Conservation (phyloP, 2,329 filamentous ascomycete species). For the Aspergillus sp. region DNA sequence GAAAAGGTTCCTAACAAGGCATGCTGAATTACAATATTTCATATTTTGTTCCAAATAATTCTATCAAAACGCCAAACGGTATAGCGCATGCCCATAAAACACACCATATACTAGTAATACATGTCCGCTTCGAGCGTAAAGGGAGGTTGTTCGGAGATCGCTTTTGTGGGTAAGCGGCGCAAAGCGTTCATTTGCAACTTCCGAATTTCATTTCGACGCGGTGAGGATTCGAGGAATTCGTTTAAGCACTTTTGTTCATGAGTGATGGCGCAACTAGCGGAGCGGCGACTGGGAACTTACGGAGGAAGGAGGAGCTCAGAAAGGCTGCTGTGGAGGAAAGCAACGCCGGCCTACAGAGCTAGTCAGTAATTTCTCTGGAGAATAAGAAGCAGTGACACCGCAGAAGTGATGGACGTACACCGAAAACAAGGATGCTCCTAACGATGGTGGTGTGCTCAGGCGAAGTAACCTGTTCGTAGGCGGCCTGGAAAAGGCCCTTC, state of each 20-base stretch:
- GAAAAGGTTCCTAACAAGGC: neutral
- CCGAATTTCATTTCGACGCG: neutral
- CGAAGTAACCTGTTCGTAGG: constrained; percentile 64
- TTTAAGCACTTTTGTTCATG: constrained; percentile 23
- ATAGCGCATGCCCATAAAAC: constrained; percentile 18
- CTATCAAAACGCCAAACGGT: constrained; percentile 17
- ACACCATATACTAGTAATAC: constrained; percentile 25
- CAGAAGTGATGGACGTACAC: constrained; percentile 52
- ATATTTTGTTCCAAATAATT: constrained; percentile 12
- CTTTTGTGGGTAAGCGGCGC: neutral
- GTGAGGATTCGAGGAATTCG: neutral
- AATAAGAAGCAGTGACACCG: neutral
- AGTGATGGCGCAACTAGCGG: constrained; percentile 18
- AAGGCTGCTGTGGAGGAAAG: constrained; percentile 67
- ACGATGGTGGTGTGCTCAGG: constrained; percentile 69
- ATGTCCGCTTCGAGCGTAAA: constrained; percentile 17
- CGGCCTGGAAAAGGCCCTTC: constrained; percentile 56
- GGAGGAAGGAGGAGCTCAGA: constrained; percentile 67
- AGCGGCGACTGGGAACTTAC: constrained; percentile 38
- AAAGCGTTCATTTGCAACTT: neutral
- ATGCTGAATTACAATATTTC: neutral
- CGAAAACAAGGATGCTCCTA: constrained; percentile 66
- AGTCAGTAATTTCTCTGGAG: constrained; percentile 10
- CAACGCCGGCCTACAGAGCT: constrained; percentile 58
- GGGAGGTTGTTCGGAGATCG: constrained; percentile 11